Evolutionary conservation across 225 moss, liverwort and hornwort genomes (phyloP), one percentile per base, ranked within the genome.

Genomic region (Polytrichum commune): DNA sequence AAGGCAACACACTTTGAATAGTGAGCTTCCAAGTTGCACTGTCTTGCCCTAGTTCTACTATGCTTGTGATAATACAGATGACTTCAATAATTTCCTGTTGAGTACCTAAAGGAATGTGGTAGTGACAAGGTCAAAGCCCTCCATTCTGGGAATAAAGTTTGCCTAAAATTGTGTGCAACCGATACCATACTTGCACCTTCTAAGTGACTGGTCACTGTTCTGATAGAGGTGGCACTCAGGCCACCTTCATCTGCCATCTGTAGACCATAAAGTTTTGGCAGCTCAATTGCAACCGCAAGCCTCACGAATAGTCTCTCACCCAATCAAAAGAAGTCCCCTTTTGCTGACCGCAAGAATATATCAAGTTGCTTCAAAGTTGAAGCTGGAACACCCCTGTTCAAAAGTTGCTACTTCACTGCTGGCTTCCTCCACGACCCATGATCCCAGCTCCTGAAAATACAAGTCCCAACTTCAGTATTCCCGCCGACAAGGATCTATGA

Each of bases 371-470:
- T 20, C 23, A 58, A 20, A 58, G 22, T 24, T 6, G 58, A 20
- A 58, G 22, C 9, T 6, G 58, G 68, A 68, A 54, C 24, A 9
- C 16, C 54, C 57, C 62, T 33, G 55, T 70, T 80, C 53, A 35
- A 76, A 27, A 19, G 32, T 46, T 65, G 27, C 57, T 33, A 29
- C 62, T 71, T 83, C 64, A 62, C 55, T 70, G 26, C 27, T 63
- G 32, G 55, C 65, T 65, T 65, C 53, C 53, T 71, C 62, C 28
- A 57, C 64, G 23, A 30, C 75, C 28, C 67, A 60, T n/a, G 30
- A 54, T 61, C 55, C 58, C 68, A 64, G 56, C 56, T 64, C 76
- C 86, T 78, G 80, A 65, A 83, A 27, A 28, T 55, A 6, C 28
- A 68, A 65, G 27, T 19, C 18, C 28, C 4, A 55, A 68, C 71